Evolutionary conservation across 768 basidiomycete genomes (phyloP), one percentile per base, ranked within the genome.

Genomic region (Russula sp.): DNA sequence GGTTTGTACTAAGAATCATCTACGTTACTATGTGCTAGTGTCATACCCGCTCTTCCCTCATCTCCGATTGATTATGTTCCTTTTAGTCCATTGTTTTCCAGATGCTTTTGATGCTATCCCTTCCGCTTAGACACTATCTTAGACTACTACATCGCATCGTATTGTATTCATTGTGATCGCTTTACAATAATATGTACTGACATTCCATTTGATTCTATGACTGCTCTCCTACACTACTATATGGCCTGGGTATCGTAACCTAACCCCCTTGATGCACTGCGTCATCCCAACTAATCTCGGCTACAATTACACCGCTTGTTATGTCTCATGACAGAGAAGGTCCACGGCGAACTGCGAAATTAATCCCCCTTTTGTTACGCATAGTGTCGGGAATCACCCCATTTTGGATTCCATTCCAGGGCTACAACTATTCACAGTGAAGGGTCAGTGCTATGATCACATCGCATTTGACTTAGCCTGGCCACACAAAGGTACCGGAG

Each of bases 21-120:
- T 65, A 65, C 55, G 54, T 65, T 65, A 57, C 64, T 52, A 57
- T 26, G 52, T 52, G 55, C 64, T 61, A 65, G 54, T 65, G 59
- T 61, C 59, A 65, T 65, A 64, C 53, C 63, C 53, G 22, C 26
- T 44, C 54, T 63, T 65, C 49, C 42, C 64, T 65, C 59, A 65
- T 65, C 49, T 65, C 64, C 64, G 64, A 61, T 65, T 57, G 48
- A 51, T 65, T 61, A 36, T 65, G 59, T 51, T 51, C 36, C 38
- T n/a, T 56, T 50, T 61, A 51, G 54, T 57, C n/a, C 64, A 61
- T 65, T 34, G 54, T 40, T 36, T 5, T 48, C 44, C 55, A 44
- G 59, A 61, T 48, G 55, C 30, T 61, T 44, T 65, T 16, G 32
- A 48, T 65, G 30, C 48, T 40, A 44, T 42, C 26, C 42, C 26